Percentiles rank a stretch among this genome's conserved stretches.
Evolutionary conservation across 78 protist species (phyloP).

Genomic region (Bigelowiella natans): DNA sequence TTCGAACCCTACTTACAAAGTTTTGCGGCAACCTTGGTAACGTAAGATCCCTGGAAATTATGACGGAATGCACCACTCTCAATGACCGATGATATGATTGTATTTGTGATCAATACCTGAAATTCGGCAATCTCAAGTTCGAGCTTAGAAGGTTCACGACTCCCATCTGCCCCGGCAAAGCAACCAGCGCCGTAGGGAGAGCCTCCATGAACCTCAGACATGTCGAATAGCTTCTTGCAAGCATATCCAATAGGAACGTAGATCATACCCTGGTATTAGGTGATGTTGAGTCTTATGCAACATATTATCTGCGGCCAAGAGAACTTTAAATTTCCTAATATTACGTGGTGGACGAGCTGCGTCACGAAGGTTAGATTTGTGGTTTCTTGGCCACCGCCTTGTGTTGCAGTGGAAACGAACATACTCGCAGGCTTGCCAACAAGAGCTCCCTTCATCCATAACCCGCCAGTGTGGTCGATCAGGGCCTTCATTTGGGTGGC

Average conservation of each 20-base stretch:
- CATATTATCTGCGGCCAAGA: too few species aligned
- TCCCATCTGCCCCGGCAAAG: not conserved
- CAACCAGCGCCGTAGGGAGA: not conserved
- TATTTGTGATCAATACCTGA: too few species aligned
- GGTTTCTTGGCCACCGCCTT: slow-evolving; percentile 3
- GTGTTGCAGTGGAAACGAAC: slow-evolving; percentile 2
- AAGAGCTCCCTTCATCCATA: not conserved
- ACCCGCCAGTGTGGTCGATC: not conserved
- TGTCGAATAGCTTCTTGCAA: not conserved
- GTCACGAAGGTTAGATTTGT: not conserved
- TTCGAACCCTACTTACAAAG: too few species aligned
- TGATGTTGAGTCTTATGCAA: too few species aligned
- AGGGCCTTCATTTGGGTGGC: not conserved
- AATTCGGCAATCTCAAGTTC: not conserved
- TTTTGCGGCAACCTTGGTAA: too few species aligned
- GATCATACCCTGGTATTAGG: not conserved
- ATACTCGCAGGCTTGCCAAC: slow-evolving; percentile 9
- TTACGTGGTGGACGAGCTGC: not conserved
- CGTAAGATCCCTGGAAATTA: too few species aligned
- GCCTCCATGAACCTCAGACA: slow-evolving; percentile 1
- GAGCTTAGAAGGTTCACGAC: not conserved
- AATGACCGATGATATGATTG: too few species aligned
- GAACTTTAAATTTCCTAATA: not conserved
- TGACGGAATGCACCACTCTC: too few species aligned
- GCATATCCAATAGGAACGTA: slow-evolving; percentile 7